Base-by-base conservation (phyloP, 139 green algal genomes). In the Raphidocelis subcapitata region DNA sequence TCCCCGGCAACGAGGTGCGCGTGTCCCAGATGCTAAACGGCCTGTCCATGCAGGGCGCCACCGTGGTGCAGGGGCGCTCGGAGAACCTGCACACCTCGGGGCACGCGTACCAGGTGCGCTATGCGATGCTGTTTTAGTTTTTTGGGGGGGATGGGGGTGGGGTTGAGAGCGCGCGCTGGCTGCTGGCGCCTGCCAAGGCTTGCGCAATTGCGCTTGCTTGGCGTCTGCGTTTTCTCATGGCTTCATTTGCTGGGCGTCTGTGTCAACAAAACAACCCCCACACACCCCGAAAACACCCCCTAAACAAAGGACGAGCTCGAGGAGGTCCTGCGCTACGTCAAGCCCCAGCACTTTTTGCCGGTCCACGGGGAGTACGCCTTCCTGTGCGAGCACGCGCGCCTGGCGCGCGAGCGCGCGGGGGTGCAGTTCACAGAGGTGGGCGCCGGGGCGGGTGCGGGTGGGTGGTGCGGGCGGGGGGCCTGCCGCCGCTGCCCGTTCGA, bases 341-440 rank as follows among this genome's bases (percentile, higher is more conserved):
- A 96, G 76, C 96, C 96, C 20, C 92, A 99, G 83, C 93, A 98
- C 86, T 99, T 99, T 75, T 79, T 99, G 72, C 96, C 96, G 0
- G 94, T 99, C 55, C 96, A 99, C 72, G 96, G 95, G 1, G 96
- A 99, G 90, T 98, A 96, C 76, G 80, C 89, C 15, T 98, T 99
- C 84, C 86, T 99, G 59, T 92, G 86, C 52, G 92, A 91, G 62
- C 95, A 99, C 80, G 95, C 96, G 26, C 65, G 83, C 77, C 81
- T 98, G 55, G 93, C 92, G 2, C 62, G 66, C 20, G 83, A 92
- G 62, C 41, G 63, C 24, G 85, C 80, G 24, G 82, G 85, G 29
- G 70, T 86, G 60, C 66, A 79, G 26, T 76, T 83, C 57, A 77
- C 72, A 23, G 69, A 75, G 51, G 81, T 86, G 61, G 46, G 78